Evolutionary conservation across 2,329 filamentous ascomycete species (phyloP).

Genomic region (Diaporthe sp.): DNA sequence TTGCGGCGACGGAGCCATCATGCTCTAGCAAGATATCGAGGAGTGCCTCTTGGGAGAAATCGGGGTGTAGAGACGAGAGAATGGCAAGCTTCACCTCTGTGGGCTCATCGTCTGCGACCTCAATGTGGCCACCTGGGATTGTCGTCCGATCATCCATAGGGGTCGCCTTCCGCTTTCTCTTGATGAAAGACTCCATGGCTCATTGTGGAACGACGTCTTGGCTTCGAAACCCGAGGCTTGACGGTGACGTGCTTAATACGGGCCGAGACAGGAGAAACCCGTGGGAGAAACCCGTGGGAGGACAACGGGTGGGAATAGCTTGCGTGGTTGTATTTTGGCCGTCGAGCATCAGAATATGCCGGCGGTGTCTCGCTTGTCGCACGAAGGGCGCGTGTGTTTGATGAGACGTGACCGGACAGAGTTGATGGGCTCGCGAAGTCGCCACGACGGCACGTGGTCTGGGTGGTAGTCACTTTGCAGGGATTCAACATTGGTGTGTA

Average conservation of each 20-base stretch:
- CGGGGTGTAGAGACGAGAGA: conserved; percentile 81
- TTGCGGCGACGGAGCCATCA: conserved; percentile 80
- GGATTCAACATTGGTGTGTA: neutral
- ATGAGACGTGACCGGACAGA: neutral
- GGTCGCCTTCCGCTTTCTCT: conserved; percentile 64
- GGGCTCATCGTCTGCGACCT: conserved; percentile 73
- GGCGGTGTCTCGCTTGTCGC: neutral
- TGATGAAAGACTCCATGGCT: conserved; percentile 71
- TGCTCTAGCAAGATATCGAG: conserved; percentile 85
- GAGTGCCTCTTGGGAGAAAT: conserved; percentile 73
- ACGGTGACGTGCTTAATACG: neutral
- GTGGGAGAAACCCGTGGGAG: neutral
- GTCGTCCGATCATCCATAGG: conserved; percentile 45
- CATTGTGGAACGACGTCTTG: neutral
- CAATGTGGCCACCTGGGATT: neutral
- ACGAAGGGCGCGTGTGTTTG: conserved; percentile 29
- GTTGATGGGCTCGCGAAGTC: conserved; percentile 27
- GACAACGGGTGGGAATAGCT: too few species aligned
- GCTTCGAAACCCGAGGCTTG: neutral
- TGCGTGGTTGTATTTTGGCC: neutral
- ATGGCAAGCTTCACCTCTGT: conserved; percentile 93
- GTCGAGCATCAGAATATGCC: conserved; percentile 3
- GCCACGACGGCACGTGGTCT: conserved; percentile 40
- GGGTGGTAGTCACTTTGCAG: neutral
- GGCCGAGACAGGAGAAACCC: neutral